Conservation (phyloP, 202 grass and related monocot genomes). For the Saccharum hybrid region DNA sequence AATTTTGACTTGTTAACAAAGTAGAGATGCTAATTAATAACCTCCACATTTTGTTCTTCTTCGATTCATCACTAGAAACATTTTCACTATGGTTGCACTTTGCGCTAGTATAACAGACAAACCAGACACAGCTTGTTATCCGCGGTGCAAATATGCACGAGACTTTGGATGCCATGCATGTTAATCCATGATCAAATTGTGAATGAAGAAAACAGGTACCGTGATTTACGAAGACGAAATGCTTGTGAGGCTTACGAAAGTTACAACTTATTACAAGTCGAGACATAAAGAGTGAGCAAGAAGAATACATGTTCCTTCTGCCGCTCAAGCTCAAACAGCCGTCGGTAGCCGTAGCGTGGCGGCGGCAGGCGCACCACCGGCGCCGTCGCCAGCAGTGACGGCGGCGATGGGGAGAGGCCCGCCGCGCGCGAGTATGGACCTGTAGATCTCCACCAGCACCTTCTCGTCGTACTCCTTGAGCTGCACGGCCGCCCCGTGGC, state of each 20-base stretch:
- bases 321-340: constrained; percentile 20
- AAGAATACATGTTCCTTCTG: background rate
- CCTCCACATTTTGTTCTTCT: too few species aligned
- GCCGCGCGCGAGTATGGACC: constrained; percentile 54
- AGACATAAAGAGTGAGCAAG: background rate
- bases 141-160: too few species aligned
- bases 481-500: background rate
- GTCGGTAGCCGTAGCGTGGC: constrained; percentile 28
- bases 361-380: background rate
- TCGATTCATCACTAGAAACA: too few species aligned
- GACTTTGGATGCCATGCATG: too few species aligned
- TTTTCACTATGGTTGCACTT: background rate
- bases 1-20: too few species aligned
- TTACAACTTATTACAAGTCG: background rate
- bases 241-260: background rate
- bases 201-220: background rate
- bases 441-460: constrained; percentile 77
- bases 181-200: background rate
- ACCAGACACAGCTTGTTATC: too few species aligned
- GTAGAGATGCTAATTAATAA: too few species aligned
- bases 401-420: constrained; percentile 12
- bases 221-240: background rate
- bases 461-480: constrained; percentile 83
- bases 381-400: background rate
- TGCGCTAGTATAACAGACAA: background rate